Evolutionary conservation across 768 basidiomycete genomes (phyloP).

Genomic region (Leccinum subtestaceum): DNA sequence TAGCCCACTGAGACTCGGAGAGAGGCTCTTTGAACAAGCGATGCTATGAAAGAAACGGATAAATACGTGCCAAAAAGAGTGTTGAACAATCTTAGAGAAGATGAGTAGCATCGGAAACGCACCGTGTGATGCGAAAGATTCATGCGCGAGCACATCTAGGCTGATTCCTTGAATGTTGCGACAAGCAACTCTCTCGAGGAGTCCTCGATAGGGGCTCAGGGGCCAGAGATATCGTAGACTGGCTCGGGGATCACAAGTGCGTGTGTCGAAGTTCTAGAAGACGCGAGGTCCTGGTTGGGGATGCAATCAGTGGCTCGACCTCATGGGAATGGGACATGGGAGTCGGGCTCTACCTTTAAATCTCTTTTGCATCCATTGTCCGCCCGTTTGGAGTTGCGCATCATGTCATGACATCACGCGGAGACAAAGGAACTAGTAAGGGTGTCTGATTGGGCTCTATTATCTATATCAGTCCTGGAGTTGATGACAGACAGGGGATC

Average conservation of each 20-base stretch:
- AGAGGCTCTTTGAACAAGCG: slow-evolving; percentile 1
- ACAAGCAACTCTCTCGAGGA: background rate
- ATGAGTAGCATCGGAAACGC: background rate
- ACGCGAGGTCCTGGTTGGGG: background rate
- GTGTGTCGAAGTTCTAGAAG: background rate
- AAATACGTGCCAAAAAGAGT: background rate
- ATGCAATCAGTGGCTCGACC: background rate
- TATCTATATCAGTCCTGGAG: background rate
- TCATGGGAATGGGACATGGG: background rate
- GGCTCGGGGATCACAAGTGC: slow-evolving; percentile 1
- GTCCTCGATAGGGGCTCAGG: background rate
- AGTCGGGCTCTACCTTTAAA: background rate
- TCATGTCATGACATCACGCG: background rate
- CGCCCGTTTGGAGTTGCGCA: background rate
- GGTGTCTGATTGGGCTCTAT: background rate
- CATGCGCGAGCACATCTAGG: slow-evolving; percentile 11
- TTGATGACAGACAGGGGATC: background rate
- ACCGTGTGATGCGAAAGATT: background rate
- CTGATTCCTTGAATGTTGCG: slow-evolving; percentile 10
- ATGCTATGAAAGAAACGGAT: background rate
- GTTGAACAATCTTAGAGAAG: background rate
- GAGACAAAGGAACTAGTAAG: background rate
- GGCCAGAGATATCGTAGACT: slow-evolving; percentile 5
- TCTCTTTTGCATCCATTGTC: slow-evolving; percentile 1
- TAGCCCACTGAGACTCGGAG: slow-evolving; percentile 2